Conservation (phyloP, 768 basidiomycete species). For the Lepiota brunneoincarnata region DNA sequence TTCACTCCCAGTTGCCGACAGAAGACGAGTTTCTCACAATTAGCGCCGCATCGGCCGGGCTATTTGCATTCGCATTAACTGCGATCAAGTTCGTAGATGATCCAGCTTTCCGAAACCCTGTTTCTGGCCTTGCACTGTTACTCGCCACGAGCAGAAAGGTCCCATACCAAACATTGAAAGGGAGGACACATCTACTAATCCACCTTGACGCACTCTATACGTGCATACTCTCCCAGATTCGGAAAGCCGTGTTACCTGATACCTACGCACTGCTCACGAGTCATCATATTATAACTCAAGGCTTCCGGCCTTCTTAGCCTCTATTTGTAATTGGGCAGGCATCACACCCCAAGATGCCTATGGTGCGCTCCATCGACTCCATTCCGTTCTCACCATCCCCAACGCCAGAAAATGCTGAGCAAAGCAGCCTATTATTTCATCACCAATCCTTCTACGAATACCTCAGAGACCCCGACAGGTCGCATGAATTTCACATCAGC, state of each 20-base stretch:
- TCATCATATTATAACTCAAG: background rate
- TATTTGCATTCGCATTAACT: no score
- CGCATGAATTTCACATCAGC: no score
- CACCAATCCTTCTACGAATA: background rate
- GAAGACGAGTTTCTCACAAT: no score
- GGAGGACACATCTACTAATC: no score
- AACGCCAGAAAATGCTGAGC: background rate
- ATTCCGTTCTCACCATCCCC: background rate
- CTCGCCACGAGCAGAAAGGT: background rate
- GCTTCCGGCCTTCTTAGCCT: no score
- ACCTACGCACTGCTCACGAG: background rate
- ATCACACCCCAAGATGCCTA: background rate
- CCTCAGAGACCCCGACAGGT: background rate
- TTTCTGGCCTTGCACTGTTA: background rate
- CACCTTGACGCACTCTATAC: no score
- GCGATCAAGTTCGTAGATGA: constrained; percentile 21
- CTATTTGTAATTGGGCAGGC: background rate
- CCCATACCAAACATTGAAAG: background rate
- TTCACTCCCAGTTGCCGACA: no score
- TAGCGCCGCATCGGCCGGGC: no score
- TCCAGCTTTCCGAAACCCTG: background rate
- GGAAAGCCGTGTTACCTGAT: background rate
- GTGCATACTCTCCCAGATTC: no score
- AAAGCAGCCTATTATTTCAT: background rate
- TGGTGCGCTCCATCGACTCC: no score